Conservation (phyloP, 441 rosid genomes). For the Populus hybrid region DNA sequence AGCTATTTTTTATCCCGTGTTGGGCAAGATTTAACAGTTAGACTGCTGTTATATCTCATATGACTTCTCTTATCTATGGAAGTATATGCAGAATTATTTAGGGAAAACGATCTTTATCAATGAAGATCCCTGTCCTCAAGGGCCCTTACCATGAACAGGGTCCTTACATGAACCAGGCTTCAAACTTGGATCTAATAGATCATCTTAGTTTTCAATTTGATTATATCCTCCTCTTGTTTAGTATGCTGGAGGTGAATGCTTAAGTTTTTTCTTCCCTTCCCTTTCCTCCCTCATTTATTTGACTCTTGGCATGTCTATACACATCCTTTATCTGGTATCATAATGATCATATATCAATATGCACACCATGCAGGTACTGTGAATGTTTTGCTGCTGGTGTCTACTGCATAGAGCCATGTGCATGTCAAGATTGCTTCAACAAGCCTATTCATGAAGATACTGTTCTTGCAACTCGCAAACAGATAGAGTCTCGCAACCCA, state of each 20-base stretch:
- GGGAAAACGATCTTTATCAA: not conserved
- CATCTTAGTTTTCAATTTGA: not conserved
- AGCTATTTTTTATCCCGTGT: not conserved
- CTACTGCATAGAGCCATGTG: slow-evolving; percentile 95
- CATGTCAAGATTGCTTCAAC: slow-evolving; percentile 95
- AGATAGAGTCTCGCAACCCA: slow-evolving; percentile 96
- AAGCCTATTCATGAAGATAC: slow-evolving; percentile 96
- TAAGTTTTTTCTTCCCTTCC: not conserved
- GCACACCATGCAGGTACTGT: slow-evolving; percentile 64
- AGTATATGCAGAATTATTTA: not conserved
- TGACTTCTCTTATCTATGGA: not conserved
- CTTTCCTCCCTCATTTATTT: slow-evolving; percentile 2
- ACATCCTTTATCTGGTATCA: not conserved
- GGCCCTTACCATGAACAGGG: no score
- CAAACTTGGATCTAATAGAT: not conserved
- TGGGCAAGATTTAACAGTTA: not conserved
- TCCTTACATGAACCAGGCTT: not conserved
- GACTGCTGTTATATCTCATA: not conserved
- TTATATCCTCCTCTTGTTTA: not conserved
- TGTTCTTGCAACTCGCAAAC: slow-evolving; percentile 95
- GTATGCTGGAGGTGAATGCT: not conserved
- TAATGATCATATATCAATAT: not conserved
- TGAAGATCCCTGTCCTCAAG: not conserved
- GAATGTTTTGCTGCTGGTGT: slow-evolving; percentile 99
- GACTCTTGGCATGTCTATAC: not conserved